Conservation (phyloP, 371 early-diverging fungal species). For the Caulochytrium protostelioides region DNA sequence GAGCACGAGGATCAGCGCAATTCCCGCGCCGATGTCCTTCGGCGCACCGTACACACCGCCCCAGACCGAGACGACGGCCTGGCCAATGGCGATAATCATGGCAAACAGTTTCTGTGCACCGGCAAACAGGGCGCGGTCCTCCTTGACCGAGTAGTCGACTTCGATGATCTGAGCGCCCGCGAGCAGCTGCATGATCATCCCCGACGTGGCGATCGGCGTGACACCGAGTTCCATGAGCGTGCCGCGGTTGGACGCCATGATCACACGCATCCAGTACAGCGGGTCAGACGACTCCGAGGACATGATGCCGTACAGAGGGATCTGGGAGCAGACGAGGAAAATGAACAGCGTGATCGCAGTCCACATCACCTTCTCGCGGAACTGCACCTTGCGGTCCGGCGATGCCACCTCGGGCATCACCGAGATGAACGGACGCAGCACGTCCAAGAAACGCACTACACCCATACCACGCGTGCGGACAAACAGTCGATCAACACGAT, state of each 20-base stretch:
- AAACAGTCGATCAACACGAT: background rate
- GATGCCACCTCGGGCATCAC: constrained; percentile 92
- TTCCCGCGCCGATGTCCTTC: constrained; percentile 76
- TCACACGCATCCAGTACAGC: constrained; percentile 97
- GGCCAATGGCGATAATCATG: constrained; percentile 75
- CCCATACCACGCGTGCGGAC: background rate
- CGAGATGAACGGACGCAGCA: constrained; percentile 96
- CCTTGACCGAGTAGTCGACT: constrained; percentile 94
- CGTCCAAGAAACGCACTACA: constrained; percentile 88
- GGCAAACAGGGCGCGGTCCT: constrained; percentile 93
- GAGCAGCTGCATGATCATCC: constrained; percentile 98
- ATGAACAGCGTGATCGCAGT: constrained; percentile 95
- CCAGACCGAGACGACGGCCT: constrained; percentile 92
- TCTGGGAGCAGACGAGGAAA: constrained; percentile 97
- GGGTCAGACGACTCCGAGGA: constrained; percentile 93
- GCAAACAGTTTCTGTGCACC: constrained; percentile 84
- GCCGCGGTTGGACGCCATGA: constrained; percentile 98
- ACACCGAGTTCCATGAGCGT: constrained; percentile 99
- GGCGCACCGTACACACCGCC: constrained; percentile 97
- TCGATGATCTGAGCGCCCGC: constrained; percentile 90
- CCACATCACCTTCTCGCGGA: constrained; percentile 97
- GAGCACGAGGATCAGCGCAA: constrained; percentile 76
- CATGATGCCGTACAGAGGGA: constrained; percentile 99
- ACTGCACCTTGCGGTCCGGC: constrained; percentile 92
- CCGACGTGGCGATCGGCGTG: constrained; percentile 96